These are phyloP conservation scores for Dacryopinax spathularia DNA, from an alignment of 768 basidiomycete species.

Conservation along the genomic window DNA sequence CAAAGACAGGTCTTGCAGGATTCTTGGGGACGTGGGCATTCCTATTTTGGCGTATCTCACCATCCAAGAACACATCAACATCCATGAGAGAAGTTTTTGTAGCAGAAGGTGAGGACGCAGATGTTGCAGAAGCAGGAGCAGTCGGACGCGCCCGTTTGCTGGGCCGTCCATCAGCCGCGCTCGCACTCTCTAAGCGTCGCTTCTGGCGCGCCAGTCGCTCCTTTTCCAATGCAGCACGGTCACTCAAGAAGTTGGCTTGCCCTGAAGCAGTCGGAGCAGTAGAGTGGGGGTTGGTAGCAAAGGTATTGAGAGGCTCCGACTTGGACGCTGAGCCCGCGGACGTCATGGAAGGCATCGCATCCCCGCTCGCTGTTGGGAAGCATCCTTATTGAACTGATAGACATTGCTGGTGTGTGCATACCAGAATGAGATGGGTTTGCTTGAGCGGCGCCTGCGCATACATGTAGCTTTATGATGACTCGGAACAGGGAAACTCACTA, in stretches of 20 bases:
- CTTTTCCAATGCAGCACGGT: constrained; percentile 64
- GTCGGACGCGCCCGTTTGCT: background rate
- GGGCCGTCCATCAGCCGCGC: background rate
- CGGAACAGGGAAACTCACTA: background rate
- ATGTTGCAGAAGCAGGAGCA: background rate
- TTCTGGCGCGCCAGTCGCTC: constrained; percentile 64
- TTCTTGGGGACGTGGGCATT: constrained; percentile 47
- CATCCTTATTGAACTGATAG: background rate
- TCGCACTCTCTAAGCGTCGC: constrained; percentile 20
- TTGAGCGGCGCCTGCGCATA: background rate
- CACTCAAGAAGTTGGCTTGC: constrained; percentile 47
- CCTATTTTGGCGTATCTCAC: constrained; percentile 57
- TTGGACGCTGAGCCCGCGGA: too few relatives aligned
- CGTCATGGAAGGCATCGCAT: too few relatives aligned
- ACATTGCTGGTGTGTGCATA: too few relatives aligned
- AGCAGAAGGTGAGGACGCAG: background rate
- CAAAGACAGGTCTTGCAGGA: constrained; percentile 34
- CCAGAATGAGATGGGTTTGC: background rate
- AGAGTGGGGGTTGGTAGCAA: background rate
- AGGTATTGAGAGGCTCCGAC: too few relatives aligned
- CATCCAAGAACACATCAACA: constrained; percentile 45
- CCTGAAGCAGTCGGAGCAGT: too few relatives aligned
- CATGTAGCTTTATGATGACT: background rate
- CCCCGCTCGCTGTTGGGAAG: background rate
- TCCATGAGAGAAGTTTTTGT: background rate